Evolutionary conservation across 441 rosid species (phyloP), one percentile per base, ranked within the genome.

Genomic region (Populus hybrid): DNA sequence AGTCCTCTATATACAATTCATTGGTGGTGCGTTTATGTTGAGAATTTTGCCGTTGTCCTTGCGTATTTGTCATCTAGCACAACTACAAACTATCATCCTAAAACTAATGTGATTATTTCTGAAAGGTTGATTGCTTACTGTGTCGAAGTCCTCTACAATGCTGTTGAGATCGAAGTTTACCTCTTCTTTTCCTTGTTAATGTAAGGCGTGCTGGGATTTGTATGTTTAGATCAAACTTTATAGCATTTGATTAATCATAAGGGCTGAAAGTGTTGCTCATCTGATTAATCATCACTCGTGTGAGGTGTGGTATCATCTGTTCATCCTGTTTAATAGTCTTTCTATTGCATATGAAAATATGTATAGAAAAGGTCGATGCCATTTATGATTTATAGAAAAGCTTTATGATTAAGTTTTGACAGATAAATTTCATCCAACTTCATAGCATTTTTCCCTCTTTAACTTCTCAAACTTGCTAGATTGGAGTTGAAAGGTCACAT

Each of bases 161-260:
- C 67, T 75, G 50, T 70, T 78, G 76, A 76, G 46, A 61, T 38
- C 32, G 16, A 30, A 65, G 71, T 40, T 10, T 2, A 6, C 2
- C 32, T 10, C 71, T 67, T 67, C 21, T 70, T 65, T 69, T 75
- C 69, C 70, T 75, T 18, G 2, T 54, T 50, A 65, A 67, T 85
- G 86, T 89, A 97, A 98, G 99, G 32, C 32, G 99, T 84, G 99
- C 99, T 61, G 99, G 99, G 85, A 97, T 98, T 67, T 94, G 93
- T 78, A 93, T 97, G 99, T 97, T 97, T 77, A 88, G 98, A 83
- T 97, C 64, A 93, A 30, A 30, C 32, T 30, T 30, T 30, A 30
- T 26, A 26, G 28, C 28, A 26, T 26, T 26, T 26, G 28, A 26
- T 94, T 78, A 98, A 97, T 80, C 63, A 94, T 98, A 50, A 88